Base-by-base conservation (phyloP, 352 stramenopile genomes). In the Globisporangium solare region DNA sequence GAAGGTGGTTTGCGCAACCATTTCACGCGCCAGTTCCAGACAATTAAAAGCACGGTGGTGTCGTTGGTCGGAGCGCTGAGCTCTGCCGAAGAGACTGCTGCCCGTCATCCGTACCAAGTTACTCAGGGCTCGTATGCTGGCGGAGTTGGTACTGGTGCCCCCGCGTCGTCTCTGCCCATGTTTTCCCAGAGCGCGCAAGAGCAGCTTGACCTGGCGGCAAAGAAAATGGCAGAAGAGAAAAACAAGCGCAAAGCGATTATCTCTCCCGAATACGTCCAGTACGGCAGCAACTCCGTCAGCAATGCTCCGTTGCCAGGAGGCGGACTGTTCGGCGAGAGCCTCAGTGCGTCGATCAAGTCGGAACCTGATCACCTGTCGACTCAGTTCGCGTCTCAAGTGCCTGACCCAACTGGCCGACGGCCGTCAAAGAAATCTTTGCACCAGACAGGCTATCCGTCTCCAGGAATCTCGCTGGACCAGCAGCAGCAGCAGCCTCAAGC, bases 231-330 rank as follows among this genome's bases (percentile, higher is more conserved):
- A 0, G 77, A 88, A 21, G 83, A 93, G 24, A 88, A 86, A 47
- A 90, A 85, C 68, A 93, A 93, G 64, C 80, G 83, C 20, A 90
- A 89, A 57, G 80, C 80, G 45, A 70, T 93, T 24, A 79, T 93
- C 46, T 93, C 83, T 22, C 83, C 83, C 14, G 83, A 93, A 58
- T 93, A 89, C 35, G 80, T 89, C 17, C 83, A 93, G 50, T 93
- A 91, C 54, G 74, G 64, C 6, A 78, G 45, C 46, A 51, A 22
- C 32, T 32, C 51, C 39, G 56, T 27, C 56, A 42, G 35, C 7
- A 53, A 39, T 10, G 41, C 20, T 20, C 17, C 20, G 24, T n/a
- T 57, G n/a, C 17, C 12, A 12, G n/a, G 41, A n/a, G 35, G 27
- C 13, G 35, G n/a, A 6, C 22, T 48, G 53, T 47, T 47, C 17